Evolutionary conservation across 2,329 filamentous ascomycete species (phyloP), one percentile per base, ranked within the genome.

Genomic region (Colletotrichum simmondsii): DNA sequence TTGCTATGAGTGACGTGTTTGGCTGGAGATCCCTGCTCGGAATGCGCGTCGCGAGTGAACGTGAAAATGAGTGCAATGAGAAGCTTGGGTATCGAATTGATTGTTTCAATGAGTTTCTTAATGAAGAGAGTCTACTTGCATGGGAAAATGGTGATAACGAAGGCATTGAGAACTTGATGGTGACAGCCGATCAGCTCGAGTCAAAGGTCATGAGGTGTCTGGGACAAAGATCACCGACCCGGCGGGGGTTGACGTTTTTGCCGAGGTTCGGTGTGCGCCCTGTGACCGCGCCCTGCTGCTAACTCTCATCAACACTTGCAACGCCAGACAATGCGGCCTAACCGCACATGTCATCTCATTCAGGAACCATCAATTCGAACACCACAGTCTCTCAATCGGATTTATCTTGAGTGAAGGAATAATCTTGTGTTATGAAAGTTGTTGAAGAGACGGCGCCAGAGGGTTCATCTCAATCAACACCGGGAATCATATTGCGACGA

Each of bases 251-350:
- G 71, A 58, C 53, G 52, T 72, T 73, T 49, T 73, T 73, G 68
- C 71, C 71, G 71, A 73, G 71, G 71, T 67, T 68, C 71, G 56
- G 52, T 67, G 60, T 19, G n/a, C 54, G 66, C 65, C 66, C 60
- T 65, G 71, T 65, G 66, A 65, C 65, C 28, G 37, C 64, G 65
- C 69, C 64, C 58, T 58, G n/a, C 42, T n/a, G 52, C 58, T 10
- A n/a, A 22, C 24, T 58, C 32, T 35, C 32, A 35, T 32, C 10
- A 35, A 35, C 32, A 35, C 10, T 28, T 37, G 35, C 19, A 11
- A 54, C 12, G 14, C 32, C 58, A 46, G 19, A 63, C 19, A 59
- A 37, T 22, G 26, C 46, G 1, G 46, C 42, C 66, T 42, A 42
- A 7, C 19, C 46, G 5, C 63, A 57, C 57, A 46, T 35, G 19